Evolutionary conservation across 352 stramenopile genomes (phyloP), one percentile per base, ranked within the genome.

Genomic region (Globisporangium acanthophoron): DNA sequence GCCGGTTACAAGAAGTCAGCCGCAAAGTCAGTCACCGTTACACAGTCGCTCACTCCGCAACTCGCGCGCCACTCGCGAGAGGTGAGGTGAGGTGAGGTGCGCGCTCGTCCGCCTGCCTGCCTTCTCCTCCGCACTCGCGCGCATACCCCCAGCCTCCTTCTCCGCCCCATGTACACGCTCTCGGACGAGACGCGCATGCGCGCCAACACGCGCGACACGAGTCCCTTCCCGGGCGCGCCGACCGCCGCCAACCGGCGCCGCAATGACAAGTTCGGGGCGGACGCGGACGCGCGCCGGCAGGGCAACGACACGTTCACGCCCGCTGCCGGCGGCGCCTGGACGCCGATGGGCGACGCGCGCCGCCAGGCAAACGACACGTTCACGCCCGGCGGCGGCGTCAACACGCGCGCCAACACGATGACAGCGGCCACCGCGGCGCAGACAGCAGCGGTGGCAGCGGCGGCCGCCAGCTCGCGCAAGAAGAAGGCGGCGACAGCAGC

Each of bases 281-380:
- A 40, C 24, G 24, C 24, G 3, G 33, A 37, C 5, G 56, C 46
- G 8, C 56, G 56, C 3, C 56, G 47, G 3, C 56, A 61, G 39
- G 44, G 31, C 20, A 62, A 62, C 39, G 56, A 56, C 56, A 62
- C 56, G 46, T 61, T 61, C 47, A 61, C 56, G 27, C 37, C 46
- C 18, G 46, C 33, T 7, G 18, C 9, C n/a, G 13, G 16, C 43
- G 18, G 8, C 3, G 6, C 16, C 24, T 27, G 24, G 24, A 27
- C 24, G 24, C 24, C 24, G 24, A 27, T 27, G 24, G 24, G 24
- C 5, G 7, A 5, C 1, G 6, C 3, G 16, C 51, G 33, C n/a
- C 52, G 39, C 3, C 52, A 57, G 33, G 53, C 40, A 16, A 60
- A 60, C 21, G 55, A 54, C 55, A 60, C 55, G 46, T 61, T 61